Percentiles rank a stretch among this genome's conserved stretches.
Conservation (phyloP, 1,284 basidiomycete genomes). For the Fistulinella staudtii region DNA sequence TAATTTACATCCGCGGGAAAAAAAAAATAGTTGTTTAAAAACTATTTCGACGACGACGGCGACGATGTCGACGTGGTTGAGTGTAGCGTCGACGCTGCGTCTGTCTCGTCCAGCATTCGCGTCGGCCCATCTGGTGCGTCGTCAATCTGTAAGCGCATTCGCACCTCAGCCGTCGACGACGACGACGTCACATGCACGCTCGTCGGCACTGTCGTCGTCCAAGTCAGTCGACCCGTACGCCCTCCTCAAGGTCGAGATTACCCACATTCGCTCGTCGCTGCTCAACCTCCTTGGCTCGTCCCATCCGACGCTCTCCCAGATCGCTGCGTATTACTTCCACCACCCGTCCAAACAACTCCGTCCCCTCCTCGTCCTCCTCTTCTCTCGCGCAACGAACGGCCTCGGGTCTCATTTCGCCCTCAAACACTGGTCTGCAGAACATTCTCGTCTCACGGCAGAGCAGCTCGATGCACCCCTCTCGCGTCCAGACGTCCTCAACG, state of each 20-base stretch:
- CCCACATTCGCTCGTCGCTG: conserved; percentile 71
- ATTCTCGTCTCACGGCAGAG: conserved; percentile 38
- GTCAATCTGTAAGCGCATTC: conserved; percentile 23
- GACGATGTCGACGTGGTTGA: conserved; percentile 24
- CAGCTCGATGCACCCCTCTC: conserved; percentile 70
- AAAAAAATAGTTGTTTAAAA: neutral
- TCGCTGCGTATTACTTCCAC: conserved; percentile 93
- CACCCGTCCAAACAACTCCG: conserved; percentile 88
- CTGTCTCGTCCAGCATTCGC: conserved; percentile 7
- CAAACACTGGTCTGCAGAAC: conserved; percentile 45
- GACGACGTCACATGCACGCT: conserved; percentile 11
- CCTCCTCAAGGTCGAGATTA: conserved; percentile 72
- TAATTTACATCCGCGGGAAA: conserved; percentile 17
- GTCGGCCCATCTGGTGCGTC: conserved; percentile 19
- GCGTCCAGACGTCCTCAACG: conserved; percentile 73
- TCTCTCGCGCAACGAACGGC: conserved; percentile 88
- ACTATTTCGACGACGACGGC: conserved; percentile 2
- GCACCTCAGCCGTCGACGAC: conserved; percentile 19
- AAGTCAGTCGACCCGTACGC: conserved; percentile 54
- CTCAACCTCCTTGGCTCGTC: conserved; percentile 83
- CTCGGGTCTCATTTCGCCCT: conserved; percentile 54
- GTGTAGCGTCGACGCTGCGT: conserved; percentile 15
- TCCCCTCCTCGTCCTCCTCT: conserved; percentile 87
- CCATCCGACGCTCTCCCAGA: conserved; percentile 82
- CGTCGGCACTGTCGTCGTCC: conserved; percentile 16